Base-by-base conservation (phyloP, 2,329 filamentous ascomycete species). In the Trichothecium sympodiale region DNA sequence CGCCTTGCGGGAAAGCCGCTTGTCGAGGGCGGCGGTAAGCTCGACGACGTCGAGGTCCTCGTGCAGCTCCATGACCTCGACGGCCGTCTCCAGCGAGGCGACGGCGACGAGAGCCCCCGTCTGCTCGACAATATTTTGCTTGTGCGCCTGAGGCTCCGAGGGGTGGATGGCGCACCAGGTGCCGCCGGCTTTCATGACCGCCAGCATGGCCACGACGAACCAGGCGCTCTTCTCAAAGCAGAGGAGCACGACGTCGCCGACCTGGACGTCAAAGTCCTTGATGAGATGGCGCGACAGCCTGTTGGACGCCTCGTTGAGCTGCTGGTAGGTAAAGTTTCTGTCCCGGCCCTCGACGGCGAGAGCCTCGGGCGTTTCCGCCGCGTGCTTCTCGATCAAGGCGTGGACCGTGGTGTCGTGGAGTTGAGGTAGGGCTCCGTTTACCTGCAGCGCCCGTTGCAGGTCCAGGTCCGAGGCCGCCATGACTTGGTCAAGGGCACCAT, bases 111-210 rank as follows among this genome's bases (percentile, higher is more conserved):
- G 28, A 8, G 34, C 26, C 10, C 12, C 16, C 14, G 34, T 36
- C 20, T 37, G 14, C 13, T 31, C 14, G 28, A 36, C 17, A 17
- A 36, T 36, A 4, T 33, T 18, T 9, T 16, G 12, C 12, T 31
- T 17, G 3, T 34, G 23, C 14, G 20, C 10, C 17, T 28, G 12
- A 15, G 39, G 36, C 5, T 36, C 23, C 1, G 29, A 16, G 17
- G 41, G 40, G 33, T 49, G 43, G 12, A 48, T 32, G 4, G 41
- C 41, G 6, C 44, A 41, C 37, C 42, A 52, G 10, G 43, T 48
- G 16, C 41, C 46, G 13, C 50, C 50, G 17, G 43, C 38, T 31
- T 49, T 45, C 15, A 47, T 31, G 12, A 48, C 35, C 4, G 36
- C 46, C 14, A 49, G 14, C 18, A 48, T 45, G 4, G 40, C 35